A percentile compares a stretch with the other conserved stretches of the same genome.
These are phyloP conservation scores for Botrytis cinerea DNA, from an alignment of 2,329 filamentous ascomycete genomes.

Conservation along the genomic window DNA sequence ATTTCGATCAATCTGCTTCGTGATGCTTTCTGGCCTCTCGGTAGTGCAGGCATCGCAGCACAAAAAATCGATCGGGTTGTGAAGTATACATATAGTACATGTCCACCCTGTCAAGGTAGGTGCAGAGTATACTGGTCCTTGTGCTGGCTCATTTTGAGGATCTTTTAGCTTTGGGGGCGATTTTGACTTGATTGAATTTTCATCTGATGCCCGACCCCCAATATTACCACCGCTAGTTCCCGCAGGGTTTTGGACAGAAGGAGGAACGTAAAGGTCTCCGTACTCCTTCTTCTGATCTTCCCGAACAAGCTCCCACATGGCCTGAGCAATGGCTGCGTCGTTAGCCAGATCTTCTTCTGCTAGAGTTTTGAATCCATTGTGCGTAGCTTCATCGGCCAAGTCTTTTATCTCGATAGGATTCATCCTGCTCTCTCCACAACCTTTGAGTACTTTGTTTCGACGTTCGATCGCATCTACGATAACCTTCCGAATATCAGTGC, in stretches of 20 bases:
- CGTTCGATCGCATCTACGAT: conserved; percentile 72
- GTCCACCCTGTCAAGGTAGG: conserved; percentile 52
- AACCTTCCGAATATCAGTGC: conserved; percentile 68
- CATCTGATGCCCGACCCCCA: conserved; percentile 7
- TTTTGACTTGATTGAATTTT: conserved; percentile 29
- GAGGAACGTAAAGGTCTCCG: conserved; percentile 37
- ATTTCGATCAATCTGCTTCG: conserved; percentile 31
- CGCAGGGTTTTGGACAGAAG: conserved; percentile 39
- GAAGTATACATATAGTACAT: conserved; percentile 58
- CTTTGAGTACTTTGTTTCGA: conserved; percentile 65
- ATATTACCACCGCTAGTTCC: conserved; percentile 40
- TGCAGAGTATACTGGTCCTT: conserved; percentile 19
- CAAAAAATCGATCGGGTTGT: conserved; percentile 53
- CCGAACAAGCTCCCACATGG: conserved; percentile 82
- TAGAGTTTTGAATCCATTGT: conserved; percentile 76
- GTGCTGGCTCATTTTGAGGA: conserved; percentile 18
- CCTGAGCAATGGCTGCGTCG: conserved; percentile 81
- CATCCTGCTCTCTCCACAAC: conserved; percentile 70
- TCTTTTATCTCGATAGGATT: conserved; percentile 66
- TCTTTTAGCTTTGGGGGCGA: conserved; percentile 22
- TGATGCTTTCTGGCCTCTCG: conserved; percentile 45
- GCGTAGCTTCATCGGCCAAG: conserved; percentile 62
- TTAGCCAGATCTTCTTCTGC: conserved; percentile 90
- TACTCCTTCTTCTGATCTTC: conserved; percentile 57
- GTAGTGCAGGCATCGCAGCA: conserved; percentile 59